A percentile compares a stretch with the other conserved stretches of the same genome.
These are phyloP conservation scores for Naganishia friedmannii DNA, from an alignment of 768 basidiomycete species.

Conservation along the genomic window DNA sequence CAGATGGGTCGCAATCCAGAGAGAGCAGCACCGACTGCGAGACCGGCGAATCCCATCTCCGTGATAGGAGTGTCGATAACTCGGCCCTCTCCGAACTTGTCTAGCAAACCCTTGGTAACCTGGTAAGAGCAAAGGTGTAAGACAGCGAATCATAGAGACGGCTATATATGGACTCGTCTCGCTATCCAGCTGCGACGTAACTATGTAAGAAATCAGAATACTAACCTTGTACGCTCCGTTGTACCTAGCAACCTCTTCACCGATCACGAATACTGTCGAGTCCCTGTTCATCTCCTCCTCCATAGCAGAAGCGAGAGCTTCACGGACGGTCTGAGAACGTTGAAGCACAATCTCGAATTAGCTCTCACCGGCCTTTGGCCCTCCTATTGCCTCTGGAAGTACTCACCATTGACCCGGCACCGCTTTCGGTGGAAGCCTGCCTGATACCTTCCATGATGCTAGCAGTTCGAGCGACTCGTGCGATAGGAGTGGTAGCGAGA, in stretches of 20 bases:
- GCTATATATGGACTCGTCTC: too few relatives aligned
- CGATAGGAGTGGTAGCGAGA: slow-evolving; percentile 40
- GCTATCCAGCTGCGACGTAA: too few relatives aligned
- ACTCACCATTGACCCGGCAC: slow-evolving; percentile 46
- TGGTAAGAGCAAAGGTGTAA: slow-evolving; percentile 44
- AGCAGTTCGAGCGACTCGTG: slow-evolving; percentile 42
- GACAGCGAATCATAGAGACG: background rate
- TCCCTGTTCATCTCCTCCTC: slow-evolving; percentile 99
- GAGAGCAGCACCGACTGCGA: slow-evolving; percentile 90
- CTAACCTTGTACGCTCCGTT: slow-evolving; percentile 59
- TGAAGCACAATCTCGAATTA: background rate
- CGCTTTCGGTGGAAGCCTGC: slow-evolving; percentile 42
- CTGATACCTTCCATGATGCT: slow-evolving; percentile 40
- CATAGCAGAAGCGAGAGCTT: slow-evolving; percentile 95
- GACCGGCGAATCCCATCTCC: slow-evolving; percentile 97
- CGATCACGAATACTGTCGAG: slow-evolving; percentile 88
- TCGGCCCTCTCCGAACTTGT: slow-evolving; percentile 98
- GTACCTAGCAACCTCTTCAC: slow-evolving; percentile 97
- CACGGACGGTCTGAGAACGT: slow-evolving; percentile 73
- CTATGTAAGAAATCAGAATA: background rate
- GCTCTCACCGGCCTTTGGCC: background rate
- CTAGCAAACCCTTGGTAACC: slow-evolving; percentile 97
- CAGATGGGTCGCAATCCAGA: slow-evolving; percentile 93
- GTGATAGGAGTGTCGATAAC: slow-evolving; percentile 77
- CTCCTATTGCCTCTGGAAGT: background rate